A percentile compares a stretch with the other conserved stretches of the same genome.
Conservation (phyloP, 805 yeast species). For the Zygoascus bituminiphila region DNA sequence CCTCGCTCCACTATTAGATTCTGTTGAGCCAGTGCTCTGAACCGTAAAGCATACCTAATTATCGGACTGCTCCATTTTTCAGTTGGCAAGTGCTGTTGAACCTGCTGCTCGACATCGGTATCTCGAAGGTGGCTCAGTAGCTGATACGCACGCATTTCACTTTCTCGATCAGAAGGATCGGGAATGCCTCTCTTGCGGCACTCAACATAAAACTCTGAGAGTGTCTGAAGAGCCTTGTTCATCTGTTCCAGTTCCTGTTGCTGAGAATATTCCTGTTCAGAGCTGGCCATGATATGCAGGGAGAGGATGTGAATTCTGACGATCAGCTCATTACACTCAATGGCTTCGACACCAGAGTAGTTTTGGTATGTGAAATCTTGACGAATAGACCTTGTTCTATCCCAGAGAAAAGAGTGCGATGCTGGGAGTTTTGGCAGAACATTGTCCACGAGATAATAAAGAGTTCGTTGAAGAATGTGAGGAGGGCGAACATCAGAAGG, state of each 20-base stretch:
- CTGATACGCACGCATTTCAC: constrained; percentile 88
- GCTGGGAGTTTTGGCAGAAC: constrained; percentile 65
- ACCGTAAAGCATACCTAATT: constrained; percentile 63
- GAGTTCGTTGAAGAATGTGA: constrained; percentile 51
- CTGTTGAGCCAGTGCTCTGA: constrained; percentile 60
- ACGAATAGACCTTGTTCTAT: constrained; percentile 89
- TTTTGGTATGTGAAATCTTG: constrained; percentile 97
- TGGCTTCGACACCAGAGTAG: constrained; percentile 86
- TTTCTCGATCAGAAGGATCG: constrained; percentile 47
- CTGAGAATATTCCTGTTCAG: constrained; percentile 65
- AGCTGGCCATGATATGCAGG: constrained; percentile 77
- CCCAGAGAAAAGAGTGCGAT: constrained; percentile 90
- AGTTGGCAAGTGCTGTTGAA: constrained; percentile 54
- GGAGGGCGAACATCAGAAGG: constrained; percentile 99
- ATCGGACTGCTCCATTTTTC: constrained; percentile 43
- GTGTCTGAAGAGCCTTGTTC: constrained; percentile 81
- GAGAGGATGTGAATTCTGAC: constrained; percentile 80
- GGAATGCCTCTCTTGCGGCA: constrained; percentile 58
- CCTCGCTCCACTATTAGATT: constrained; percentile 35
- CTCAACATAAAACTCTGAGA: constrained; percentile 80
- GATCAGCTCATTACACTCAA: constrained; percentile 85
- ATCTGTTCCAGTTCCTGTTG: constrained; percentile 96
- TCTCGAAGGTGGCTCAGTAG: constrained; percentile 72
- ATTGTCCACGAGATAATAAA: constrained; percentile 62
- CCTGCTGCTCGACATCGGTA: constrained; percentile 70